Percentiles rank a stretch among this genome's conserved stretches.
phyloP scores from a whole-genome alignment of 2,329 filamentous ascomycete genomes.

The Scedosporium boydii region DNA sequence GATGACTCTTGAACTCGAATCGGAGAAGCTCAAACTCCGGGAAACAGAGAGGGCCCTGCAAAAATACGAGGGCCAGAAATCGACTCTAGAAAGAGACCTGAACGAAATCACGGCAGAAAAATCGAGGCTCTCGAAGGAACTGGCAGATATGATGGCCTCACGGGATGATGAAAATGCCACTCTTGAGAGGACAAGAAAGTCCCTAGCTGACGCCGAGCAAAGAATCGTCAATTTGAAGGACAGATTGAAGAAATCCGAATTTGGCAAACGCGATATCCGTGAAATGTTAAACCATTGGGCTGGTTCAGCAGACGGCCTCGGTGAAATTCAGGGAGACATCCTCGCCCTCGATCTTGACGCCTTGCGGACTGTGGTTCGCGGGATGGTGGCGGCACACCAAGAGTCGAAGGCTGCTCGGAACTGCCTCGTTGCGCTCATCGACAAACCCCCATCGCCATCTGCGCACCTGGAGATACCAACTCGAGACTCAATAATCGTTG shows the following conservation, averaged over 20 bases:
- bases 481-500: background rate
- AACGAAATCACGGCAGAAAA: background rate
- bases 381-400: background rate
- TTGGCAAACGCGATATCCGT: constrained; percentile 2
- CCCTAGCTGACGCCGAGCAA: constrained; percentile 9
- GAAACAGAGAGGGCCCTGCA: background rate
- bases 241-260: constrained; percentile 9
- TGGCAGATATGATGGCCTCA: background rate
- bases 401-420: background rate
- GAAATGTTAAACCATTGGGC: constrained; percentile 8
- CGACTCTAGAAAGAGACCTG: background rate
- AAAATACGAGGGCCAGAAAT: background rate
- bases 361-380: constrained; percentile 2
- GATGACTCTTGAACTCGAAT: background rate
- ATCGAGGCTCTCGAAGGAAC: background rate
- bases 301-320: constrained; percentile 3
- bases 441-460: background rate
- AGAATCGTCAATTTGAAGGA: constrained; percentile 10
- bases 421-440: constrained; percentile 5
- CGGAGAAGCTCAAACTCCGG: background rate
- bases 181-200: constrained; percentile 2
- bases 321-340: constrained; percentile 4
- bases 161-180: background rate
- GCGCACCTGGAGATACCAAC: background rate
- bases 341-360: constrained; percentile 3